phyloP scores from a whole-genome alignment of 768 basidiomycete species.

The Leccinum obscurum region DNA sequence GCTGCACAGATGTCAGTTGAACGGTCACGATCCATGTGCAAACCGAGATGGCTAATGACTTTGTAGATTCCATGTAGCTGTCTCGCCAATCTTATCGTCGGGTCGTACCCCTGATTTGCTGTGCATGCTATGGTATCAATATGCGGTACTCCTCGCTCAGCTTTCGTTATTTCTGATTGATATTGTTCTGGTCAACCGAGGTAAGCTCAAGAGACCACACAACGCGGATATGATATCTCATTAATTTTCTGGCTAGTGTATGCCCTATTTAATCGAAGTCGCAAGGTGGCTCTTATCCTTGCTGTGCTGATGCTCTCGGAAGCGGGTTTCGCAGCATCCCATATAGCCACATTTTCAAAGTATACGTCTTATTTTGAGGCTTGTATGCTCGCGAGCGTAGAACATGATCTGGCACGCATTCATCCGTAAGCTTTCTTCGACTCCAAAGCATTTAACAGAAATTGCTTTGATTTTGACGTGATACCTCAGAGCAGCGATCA shows the following conservation, averaged over 20 bases:
- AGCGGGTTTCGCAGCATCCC: conserved; percentile 15
- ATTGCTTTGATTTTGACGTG: not conserved
- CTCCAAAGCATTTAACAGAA: not conserved
- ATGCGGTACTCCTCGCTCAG: not conserved
- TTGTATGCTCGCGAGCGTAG: conserved; percentile 28
- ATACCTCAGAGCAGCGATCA: conserved; percentile 10
- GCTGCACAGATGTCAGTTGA: conserved; percentile 14
- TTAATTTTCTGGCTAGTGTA: conserved; percentile 11
- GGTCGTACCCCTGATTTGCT: conserved; percentile 7
- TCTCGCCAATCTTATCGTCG: conserved; percentile 13
- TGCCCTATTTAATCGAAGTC: conserved; percentile 37
- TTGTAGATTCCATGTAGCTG: conserved; percentile 12
- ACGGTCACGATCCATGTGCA: not conserved
- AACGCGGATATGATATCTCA: not conserved
- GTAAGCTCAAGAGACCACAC: conserved; percentile 15
- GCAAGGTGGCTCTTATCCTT: conserved; percentile 23
- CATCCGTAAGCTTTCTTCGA: conserved; percentile 19
- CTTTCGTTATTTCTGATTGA: conserved; percentile 21
- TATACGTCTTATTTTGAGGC: conserved; percentile 3
- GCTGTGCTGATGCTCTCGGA: conserved; percentile 14
- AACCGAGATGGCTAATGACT: not conserved
- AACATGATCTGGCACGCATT: not conserved
- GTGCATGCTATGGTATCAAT: conserved; percentile 17
- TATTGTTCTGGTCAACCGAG: conserved; percentile 24
- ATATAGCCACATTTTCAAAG: conserved; percentile 22